Evolutionary conservation across 495 filamentous ascomycete genomes (phyloP), one percentile per base, ranked within the genome.

Genomic region (Mytilinidion resinicola): DNA sequence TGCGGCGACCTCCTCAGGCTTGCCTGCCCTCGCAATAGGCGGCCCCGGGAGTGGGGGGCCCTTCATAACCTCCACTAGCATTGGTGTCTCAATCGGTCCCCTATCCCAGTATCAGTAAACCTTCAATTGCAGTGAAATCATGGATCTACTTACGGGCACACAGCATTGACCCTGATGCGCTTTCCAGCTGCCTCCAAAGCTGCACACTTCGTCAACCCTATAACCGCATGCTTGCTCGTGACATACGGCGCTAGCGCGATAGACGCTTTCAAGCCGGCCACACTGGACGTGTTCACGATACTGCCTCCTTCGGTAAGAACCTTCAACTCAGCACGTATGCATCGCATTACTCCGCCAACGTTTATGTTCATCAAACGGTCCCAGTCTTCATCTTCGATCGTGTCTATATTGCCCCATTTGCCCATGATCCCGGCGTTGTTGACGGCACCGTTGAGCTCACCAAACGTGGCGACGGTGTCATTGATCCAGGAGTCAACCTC

Each of bases 271-370:
- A 83, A 30, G 0, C 82, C 82, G 30, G 78, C 75, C 35, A 80
- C 72, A 52, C 77, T 80, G 14, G 76, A 67, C 19, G 78, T 78
- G 68, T 80, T 82, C 17, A 86, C 82, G 63, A 86, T 82, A 44
- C 50, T 57, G 8, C 51, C 58, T 33, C 21, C 53, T 35, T 61
- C 36, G 7, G 4, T 19, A 11, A 59, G 54, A 25, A 19, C 57
- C 43, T 33, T 42, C 9, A 67, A 19, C 48, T 69, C 56, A 15
- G 64, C 67, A 25, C 56, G 54, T 9, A 71, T 38, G 30, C 61
- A 59, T 34, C 57, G 51, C 64, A 71, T 69, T n/a, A 68, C 41
- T 34, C 68, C 68, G 35, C 60, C 67, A 17, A 69, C 53, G 43
- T 70, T 70, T 9, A 69, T 59, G 1, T 55, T 55, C 20, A 70